A percentile compares a stretch with the other conserved stretches of the same genome.
These are phyloP conservation scores for Pulveroboletus sp. DNA, from an alignment of 768 basidiomycete genomes.

Conservation along the genomic window DNA sequence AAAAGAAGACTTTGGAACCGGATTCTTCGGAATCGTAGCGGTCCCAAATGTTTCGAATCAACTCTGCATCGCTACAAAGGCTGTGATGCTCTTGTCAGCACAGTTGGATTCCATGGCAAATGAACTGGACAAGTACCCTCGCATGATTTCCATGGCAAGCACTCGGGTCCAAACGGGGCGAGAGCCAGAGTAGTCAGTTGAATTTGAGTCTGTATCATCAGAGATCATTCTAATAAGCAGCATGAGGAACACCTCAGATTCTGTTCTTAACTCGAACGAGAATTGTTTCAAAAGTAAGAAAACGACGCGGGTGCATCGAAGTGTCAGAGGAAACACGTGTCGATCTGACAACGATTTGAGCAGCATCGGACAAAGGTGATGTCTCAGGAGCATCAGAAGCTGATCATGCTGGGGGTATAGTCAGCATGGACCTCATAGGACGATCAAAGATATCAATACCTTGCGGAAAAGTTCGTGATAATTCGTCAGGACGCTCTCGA, in stretches of 20 bases:
- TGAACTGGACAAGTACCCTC: slow-evolving; percentile 50
- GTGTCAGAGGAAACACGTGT: slow-evolving; percentile 79
- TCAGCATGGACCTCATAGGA: not conserved
- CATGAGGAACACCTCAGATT: slow-evolving; percentile 84
- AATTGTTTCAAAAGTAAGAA: slow-evolving; percentile 93
- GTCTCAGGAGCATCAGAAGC: slow-evolving; percentile 78
- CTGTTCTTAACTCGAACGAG: slow-evolving; percentile 70
- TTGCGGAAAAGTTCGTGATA: slow-evolving; percentile 83
- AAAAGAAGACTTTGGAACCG: slow-evolving; percentile 68
- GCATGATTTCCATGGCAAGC: slow-evolving; percentile 86
- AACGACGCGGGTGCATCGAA: slow-evolving; percentile 90
- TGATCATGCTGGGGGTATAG: slow-evolving; percentile 62
- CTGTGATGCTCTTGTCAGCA: slow-evolving; percentile 33
- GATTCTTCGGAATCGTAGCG: slow-evolving; percentile 62
- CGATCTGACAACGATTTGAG: slow-evolving; percentile 82
- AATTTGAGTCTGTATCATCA: slow-evolving; percentile 42
- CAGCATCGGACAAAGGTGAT: slow-evolving; percentile 86
- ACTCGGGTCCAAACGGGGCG: slow-evolving; percentile 86
- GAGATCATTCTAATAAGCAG: slow-evolving; percentile 62
- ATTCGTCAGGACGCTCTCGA: slow-evolving; percentile 94
- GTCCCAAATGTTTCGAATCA: slow-evolving; percentile 76
- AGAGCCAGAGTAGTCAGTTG: slow-evolving; percentile 24
- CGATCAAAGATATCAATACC: slow-evolving; percentile 38
- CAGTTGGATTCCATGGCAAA: not conserved
- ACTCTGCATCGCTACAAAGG: slow-evolving; percentile 73